Base-by-base conservation (phyloP, 371 early-diverging fungal genomes). In the Syncephalastrum monosporum region DNA sequence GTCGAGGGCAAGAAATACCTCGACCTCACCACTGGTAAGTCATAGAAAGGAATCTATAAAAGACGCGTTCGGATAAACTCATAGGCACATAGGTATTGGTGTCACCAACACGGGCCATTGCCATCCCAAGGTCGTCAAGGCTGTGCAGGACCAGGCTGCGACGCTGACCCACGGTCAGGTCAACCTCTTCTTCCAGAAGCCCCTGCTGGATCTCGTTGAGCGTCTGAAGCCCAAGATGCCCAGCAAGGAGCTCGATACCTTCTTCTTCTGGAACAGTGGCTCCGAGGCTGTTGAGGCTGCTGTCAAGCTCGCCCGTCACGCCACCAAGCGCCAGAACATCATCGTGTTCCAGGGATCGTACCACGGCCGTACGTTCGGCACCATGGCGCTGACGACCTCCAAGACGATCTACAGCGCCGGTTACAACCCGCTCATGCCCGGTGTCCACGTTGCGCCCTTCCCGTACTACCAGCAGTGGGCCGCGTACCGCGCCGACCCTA, bases 221-320 rank as follows among this genome's bases (percentile, higher is more conserved):
- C 60, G 58, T 4, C 57, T 84, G 17, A 47, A 74, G 48, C 68
- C 74, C 52, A 69, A 66, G 53, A 81, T 82, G 83, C 82, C 82
- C 5, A 64, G 63, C 29, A 59, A 71, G 14, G 59, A 63, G 23
- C 63, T 80, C 21, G 82, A 84, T 19, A 79, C 78, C 6, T 81
- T 84, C 57, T 81, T 84, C 63, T 81, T 81, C 47, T 72, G 75
- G 75, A 84, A 84, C 57, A 81, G 80, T 41, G 84, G 84, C 41
- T 68, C 84, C 4, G 84, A 84, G 56, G 84, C 82, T 43, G 84
- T 84, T 23, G 84, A 83, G 47, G 77, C 74, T 13, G 72, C 84
- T 17, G 53, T 84, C 57, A 84, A 84, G 59, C 49, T 84, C 8
- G 81, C 82, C 16, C 69, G 84, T 59, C 76, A 82, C 44, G 81